phyloP scores from a whole-genome alignment of 148 eudicot genomes.

The Camellia sinensis region DNA sequence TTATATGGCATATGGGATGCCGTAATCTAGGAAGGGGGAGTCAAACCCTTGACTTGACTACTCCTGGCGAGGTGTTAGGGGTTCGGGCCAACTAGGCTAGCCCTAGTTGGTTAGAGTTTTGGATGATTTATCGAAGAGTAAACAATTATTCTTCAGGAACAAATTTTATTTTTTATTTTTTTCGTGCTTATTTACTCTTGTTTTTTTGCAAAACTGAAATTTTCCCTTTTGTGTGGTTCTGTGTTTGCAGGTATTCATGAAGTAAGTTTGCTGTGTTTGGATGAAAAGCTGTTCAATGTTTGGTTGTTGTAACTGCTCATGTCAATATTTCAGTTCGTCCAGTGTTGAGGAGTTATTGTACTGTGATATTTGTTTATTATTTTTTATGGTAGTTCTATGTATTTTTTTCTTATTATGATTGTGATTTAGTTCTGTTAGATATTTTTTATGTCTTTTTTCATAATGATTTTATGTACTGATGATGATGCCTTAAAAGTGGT shows the following conservation, averaged over 20 bases:
- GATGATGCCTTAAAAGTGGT: not conserved
- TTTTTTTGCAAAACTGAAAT: conserved; percentile 7
- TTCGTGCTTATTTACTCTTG: not conserved
- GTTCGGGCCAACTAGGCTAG: too few relatives aligned
- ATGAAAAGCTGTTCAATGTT: conserved; percentile 8
- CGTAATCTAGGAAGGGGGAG: too few relatives aligned
- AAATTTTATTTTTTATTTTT: not conserved
- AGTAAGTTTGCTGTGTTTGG: conserved; percentile 57
- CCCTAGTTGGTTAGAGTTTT: not conserved
- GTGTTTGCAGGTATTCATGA: conserved; percentile 90
- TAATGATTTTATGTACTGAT: not conserved
- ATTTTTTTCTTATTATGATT: not conserved
- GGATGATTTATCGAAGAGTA: not conserved
- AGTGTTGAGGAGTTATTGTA: not conserved
- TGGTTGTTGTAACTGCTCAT: conserved; percentile 1
- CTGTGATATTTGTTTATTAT: not conserved
- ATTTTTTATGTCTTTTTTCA: not conserved
- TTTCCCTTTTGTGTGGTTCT: conserved; percentile 17
- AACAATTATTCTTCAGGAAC: not conserved
- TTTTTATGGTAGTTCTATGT: not conserved
- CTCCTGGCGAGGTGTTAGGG: too few relatives aligned
- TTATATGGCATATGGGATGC: too few relatives aligned
- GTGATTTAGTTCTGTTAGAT: not conserved
- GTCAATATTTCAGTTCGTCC: not conserved
- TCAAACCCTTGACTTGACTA: too few relatives aligned